phyloP scores from a whole-genome alignment of 495 filamentous ascomycete species.

The Amniculicola lignicola region DNA sequence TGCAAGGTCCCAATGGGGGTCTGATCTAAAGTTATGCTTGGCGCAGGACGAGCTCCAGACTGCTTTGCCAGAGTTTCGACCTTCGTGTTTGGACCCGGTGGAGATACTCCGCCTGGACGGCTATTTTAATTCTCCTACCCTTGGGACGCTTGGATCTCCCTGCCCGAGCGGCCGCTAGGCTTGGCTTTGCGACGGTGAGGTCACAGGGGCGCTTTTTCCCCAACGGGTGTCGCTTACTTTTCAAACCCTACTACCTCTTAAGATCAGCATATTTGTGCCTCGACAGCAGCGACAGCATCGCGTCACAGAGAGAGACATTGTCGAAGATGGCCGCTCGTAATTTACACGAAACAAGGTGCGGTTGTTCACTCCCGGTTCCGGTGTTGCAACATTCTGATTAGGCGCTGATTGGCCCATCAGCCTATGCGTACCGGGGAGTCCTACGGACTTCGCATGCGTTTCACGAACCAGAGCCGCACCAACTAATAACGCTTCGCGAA shows the following conservation, averaged over 20 bases:
- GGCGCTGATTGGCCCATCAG: too few relatives aligned
- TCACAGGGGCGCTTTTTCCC: conserved; percentile 1
- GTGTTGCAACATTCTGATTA: too few relatives aligned
- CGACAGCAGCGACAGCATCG: too few relatives aligned
- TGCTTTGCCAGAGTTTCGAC: background rate
- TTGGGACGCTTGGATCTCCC: background rate
- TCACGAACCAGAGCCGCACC: too few relatives aligned
- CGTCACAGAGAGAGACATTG: too few relatives aligned
- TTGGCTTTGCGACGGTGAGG: background rate
- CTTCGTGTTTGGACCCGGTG: conserved; percentile 10
- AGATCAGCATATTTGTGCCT: too few relatives aligned
- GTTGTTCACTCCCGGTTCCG: too few relatives aligned
- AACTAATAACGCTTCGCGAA: too few relatives aligned
- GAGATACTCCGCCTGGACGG: conserved; percentile 18
- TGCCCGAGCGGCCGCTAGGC: background rate
- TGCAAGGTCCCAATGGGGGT: background rate
- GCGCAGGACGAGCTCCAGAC: background rate
- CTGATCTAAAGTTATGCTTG: background rate
- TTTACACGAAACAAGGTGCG: too few relatives aligned
- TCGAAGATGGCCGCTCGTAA: too few relatives aligned
- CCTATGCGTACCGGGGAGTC: too few relatives aligned
- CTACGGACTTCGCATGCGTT: too few relatives aligned
- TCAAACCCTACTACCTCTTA: background rate
- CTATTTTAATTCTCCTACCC: conserved; percentile 7
- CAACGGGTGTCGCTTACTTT: background rate